Conservation (phyloP, 2,329 filamentous ascomycete genomes). For the Ascochyta fabae region DNA sequence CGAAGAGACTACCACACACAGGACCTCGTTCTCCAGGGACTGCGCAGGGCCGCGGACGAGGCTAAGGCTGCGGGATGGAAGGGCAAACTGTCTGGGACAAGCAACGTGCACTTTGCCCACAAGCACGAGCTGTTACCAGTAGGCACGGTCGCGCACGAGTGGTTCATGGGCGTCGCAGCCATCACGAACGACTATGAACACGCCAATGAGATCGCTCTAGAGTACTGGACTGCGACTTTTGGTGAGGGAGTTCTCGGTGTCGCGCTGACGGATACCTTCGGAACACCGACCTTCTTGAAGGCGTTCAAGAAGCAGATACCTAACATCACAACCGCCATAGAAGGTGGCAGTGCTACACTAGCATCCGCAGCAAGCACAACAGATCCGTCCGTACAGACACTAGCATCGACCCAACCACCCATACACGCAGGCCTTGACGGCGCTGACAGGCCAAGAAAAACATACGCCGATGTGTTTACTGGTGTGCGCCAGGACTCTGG, state of each 20-base stretch:
- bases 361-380: constrained; percentile 52
- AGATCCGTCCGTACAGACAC: constrained; percentile 45
- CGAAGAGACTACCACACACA: constrained; percentile 95
- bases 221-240: constrained; percentile 91
- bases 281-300: constrained; percentile 84
- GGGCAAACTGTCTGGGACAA: constrained; percentile 84
- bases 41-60: constrained; percentile 79
- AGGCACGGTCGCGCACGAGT: constrained; percentile 94
- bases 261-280: constrained; percentile 95
- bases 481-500: constrained; percentile 92
- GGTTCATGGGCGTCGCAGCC: constrained; percentile 98
- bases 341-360: constrained; percentile 49
- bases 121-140: constrained; percentile 83
- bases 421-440: constrained; percentile 53
- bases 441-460: constrained; percentile 55
- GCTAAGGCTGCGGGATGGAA: constrained; percentile 67
- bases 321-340: constrained; percentile 49
- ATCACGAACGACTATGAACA: constrained; percentile 83
- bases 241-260: constrained; percentile 83
- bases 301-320: constrained; percentile 77
- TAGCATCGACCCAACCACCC: constrained; percentile 51
- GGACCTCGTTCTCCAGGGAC: constrained; percentile 84
- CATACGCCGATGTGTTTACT: constrained; percentile 81
- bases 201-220: constrained; percentile 83
- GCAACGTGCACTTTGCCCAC: constrained; percentile 97